These are phyloP conservation scores for Adansonia grandidieri DNA, from an alignment of 441 rosid species.

Conservation along the genomic window DNA sequence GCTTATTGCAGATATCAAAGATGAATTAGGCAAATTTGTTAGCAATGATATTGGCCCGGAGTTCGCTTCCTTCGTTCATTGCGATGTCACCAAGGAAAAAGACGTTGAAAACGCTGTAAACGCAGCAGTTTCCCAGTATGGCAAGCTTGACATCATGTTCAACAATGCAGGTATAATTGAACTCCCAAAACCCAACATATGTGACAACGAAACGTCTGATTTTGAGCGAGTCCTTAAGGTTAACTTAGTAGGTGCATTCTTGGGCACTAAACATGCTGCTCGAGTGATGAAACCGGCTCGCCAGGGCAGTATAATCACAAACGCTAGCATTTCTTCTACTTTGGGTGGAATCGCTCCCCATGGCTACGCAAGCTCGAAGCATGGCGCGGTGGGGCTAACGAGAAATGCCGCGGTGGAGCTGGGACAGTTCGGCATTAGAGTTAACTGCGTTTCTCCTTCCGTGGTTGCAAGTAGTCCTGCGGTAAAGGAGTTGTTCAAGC, in stretches of 20 bases:
- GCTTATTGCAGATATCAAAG: conserved; percentile 32
- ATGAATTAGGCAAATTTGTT: conserved; percentile 28
- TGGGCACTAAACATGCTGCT: conserved; percentile 35
- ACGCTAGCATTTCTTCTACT: conserved; percentile 19
- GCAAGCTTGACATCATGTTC: conserved; percentile 31
- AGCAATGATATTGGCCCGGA: too few species aligned
- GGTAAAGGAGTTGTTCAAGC: conserved; percentile 4
- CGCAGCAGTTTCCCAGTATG: conserved; percentile 15
- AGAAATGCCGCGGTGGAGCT: conserved; percentile 27
- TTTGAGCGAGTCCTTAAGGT: conserved; percentile 26
- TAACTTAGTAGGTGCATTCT: conserved; percentile 10
- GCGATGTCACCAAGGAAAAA: conserved; percentile 27
- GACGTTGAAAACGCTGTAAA: conserved; percentile 28
- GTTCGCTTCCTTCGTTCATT: conserved; percentile 17
- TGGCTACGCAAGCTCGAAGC: conserved; percentile 32
- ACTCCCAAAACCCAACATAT: conserved; percentile 10
- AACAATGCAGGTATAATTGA: conserved; percentile 27
- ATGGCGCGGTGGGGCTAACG: conserved; percentile 24
- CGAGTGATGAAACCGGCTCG: conserved; percentile 24
- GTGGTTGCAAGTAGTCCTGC: conserved; percentile 13
- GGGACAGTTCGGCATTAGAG: conserved; percentile 27
- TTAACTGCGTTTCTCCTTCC: conserved; percentile 30
- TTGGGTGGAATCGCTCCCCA: conserved; percentile 30
- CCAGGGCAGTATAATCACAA: conserved; percentile 24
- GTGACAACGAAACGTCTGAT: conserved; percentile 14